Evolutionary conservation across 495 filamentous ascomycete genomes (phyloP).

Genomic region (Neurospora sp.): DNA sequence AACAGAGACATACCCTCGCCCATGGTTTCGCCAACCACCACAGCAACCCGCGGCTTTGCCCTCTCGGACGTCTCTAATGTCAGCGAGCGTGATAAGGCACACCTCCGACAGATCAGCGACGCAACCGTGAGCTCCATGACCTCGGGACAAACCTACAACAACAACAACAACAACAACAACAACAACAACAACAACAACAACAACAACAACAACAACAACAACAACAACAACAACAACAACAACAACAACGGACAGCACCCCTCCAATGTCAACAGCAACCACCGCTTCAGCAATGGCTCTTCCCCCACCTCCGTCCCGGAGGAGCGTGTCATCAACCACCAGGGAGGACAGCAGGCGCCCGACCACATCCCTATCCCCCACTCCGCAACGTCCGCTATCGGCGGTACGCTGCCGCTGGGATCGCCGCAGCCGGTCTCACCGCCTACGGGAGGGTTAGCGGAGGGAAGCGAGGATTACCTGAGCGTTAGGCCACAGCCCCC

Average conservation of each 20-base stretch:
- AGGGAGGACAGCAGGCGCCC: neutral
- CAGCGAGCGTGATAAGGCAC: conserved; percentile 30
- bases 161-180: neutral
- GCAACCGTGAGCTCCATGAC: conserved; percentile 29
- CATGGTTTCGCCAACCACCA: neutral
- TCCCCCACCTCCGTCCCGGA: neutral
- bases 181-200: neutral
- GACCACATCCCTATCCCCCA: neutral
- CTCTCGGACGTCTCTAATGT: conserved; percentile 33
- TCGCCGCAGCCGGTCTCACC: conserved; percentile 4
- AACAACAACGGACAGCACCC: neutral
- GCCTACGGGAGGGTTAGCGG: neutral
- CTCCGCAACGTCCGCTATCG: neutral
- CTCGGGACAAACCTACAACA: neutral
- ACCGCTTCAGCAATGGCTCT: neutral
- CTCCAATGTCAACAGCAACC: neutral
- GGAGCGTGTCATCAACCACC: neutral
- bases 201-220: neutral
- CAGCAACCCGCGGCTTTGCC: conserved; percentile 11
- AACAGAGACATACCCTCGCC: neutral
- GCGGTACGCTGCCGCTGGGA: neutral
- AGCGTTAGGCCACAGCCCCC: conserved; percentile 5
- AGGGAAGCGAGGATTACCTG: conserved; percentile 3
- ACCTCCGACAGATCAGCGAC: conserved; percentile 38
- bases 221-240: too few species aligned